These are phyloP conservation scores for Tillandsia leiboldiana DNA, from an alignment of 176 grass and related monocot species.

Conservation along the genomic window DNA sequence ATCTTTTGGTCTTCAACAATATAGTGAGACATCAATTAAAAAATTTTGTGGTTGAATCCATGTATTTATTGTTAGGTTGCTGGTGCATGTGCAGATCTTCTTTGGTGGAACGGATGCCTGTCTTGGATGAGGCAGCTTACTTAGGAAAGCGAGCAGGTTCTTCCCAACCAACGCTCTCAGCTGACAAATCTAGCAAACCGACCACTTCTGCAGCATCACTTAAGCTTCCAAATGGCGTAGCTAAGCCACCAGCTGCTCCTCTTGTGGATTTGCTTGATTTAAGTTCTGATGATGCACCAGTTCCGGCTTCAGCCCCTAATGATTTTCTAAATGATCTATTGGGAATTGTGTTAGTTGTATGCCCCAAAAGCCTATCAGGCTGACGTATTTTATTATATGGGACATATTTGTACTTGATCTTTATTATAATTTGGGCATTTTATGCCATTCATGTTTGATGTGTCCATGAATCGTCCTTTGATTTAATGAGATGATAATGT, in stretches of 20 bases:
- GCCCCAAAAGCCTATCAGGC: no score
- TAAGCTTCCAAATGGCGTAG: slow-evolving; percentile 84
- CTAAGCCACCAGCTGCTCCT: slow-evolving; percentile 54
- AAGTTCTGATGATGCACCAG: slow-evolving; percentile 59
- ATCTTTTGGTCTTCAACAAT: not conserved
- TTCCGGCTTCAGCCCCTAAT: slow-evolving; percentile 34
- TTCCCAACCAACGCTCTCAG: slow-evolving; percentile 38
- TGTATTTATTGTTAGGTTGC: slow-evolving; percentile 15
- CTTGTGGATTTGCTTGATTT: slow-evolving; percentile 91
- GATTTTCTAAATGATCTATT: slow-evolving; percentile 84
- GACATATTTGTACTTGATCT: no score
- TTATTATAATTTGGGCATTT: no score
- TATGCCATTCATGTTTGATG: no score
- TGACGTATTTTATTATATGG: no score
- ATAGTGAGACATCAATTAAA: slow-evolving; percentile 6
- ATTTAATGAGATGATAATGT: no score
- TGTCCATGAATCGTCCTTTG: no score
- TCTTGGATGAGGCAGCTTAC: slow-evolving; percentile 80
- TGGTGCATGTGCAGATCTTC: slow-evolving; percentile 60
- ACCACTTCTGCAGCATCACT: slow-evolving; percentile 35
- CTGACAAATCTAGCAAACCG: slow-evolving; percentile 39
- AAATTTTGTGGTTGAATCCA: slow-evolving; percentile 8
- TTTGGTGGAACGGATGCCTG: slow-evolving; percentile 95
- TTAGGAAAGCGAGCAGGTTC: slow-evolving; percentile 60
- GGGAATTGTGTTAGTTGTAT: no score